Conservation (phyloP, 2,329 filamentous ascomycete genomes). For the Nemania abortiva region DNA sequence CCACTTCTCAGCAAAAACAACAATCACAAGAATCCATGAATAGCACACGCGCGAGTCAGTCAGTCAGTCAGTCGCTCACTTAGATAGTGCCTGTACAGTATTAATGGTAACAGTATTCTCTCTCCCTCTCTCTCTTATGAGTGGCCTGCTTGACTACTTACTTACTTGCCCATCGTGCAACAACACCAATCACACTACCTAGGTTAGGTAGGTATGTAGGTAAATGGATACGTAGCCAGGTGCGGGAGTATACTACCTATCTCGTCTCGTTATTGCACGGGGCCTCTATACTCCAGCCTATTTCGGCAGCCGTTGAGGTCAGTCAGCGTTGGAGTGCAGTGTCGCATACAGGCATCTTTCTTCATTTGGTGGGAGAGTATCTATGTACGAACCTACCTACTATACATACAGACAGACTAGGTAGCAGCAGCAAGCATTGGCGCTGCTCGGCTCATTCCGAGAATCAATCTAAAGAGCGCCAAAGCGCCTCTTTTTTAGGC, state of each 20-base stretch:
- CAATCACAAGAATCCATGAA: not conserved
- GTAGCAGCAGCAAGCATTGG: conserved; percentile 14
- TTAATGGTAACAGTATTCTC: not conserved
- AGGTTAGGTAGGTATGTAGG: not conserved
- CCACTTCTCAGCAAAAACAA: conserved; percentile 24
- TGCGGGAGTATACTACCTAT: not conserved
- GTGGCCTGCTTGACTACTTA: conserved; percentile 20
- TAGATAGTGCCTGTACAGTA: conserved; percentile 7
- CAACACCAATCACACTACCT: not conserved
- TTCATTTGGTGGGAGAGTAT: conserved; percentile 12
- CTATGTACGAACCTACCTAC: no score
- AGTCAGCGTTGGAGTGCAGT: conserved; percentile 38
- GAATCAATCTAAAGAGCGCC: conserved; percentile 20
- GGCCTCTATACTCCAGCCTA: conserved; percentile 27
- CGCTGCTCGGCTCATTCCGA: conserved; percentile 39
- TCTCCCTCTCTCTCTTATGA: not conserved
- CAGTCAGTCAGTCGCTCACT: not conserved
- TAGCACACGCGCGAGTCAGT: conserved; percentile 6
- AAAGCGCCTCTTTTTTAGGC: conserved; percentile 20
- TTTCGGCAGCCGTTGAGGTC: conserved; percentile 33
- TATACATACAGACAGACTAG: not conserved
- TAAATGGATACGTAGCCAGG: no score
- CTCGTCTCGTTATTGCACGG: conserved; percentile 20
- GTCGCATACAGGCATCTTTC: conserved; percentile 30
- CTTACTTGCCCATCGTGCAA: not conserved